Base-by-base conservation (phyloP, 2,329 filamentous ascomycete species). In the Huntiella moniliformis region DNA sequence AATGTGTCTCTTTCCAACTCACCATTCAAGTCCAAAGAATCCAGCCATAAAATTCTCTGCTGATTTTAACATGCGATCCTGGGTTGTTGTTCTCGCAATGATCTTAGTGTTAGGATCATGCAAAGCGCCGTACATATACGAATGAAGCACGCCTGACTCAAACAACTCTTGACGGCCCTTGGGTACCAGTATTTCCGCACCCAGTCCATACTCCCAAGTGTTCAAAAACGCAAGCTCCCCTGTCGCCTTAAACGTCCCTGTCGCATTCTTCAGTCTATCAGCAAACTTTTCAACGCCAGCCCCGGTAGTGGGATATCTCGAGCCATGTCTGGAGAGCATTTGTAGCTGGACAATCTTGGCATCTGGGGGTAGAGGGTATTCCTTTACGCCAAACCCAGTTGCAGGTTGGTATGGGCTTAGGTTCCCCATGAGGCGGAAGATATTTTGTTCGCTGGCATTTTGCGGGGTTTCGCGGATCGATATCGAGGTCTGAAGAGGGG, bases 31-130 rank as follows among this genome's bases (percentile, higher is more conserved):
- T 0, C 81, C 81, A 55, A 86, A 86, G 63, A 86, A 86, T 0
- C 82, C 82, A 4, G 80, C 77, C 56, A 85, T 62, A 60, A 84
- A 86, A 58, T 86, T 80, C 58, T 86, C 80, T 3, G 80, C 80
- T 35, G 71, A 79, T 57, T 85, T 77, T 16, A 80, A 64, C 81
- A 86, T 86, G 17, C 82, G 74, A 56, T 82, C 75, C 57, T 86
- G 79, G 1, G 80, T 82, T 63, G 80, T 84, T 1, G 79, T 83
- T 22, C 81, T 69, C 12, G 75, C 79, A 48, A 85, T 72, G 50
- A 86, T 75, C 61, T 82, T 85, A 59, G 68, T 77, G 47, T 73
- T 70, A 4, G 80, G 74, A 53, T 84, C 79, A 54, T 83, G 84
- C 16, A 86, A 62, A 50, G 73, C 68, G 5, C 72, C 74, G 54